phyloP scores from a whole-genome alignment of 495 filamentous ascomycete species.

The Cenococcum geophilum region DNA sequence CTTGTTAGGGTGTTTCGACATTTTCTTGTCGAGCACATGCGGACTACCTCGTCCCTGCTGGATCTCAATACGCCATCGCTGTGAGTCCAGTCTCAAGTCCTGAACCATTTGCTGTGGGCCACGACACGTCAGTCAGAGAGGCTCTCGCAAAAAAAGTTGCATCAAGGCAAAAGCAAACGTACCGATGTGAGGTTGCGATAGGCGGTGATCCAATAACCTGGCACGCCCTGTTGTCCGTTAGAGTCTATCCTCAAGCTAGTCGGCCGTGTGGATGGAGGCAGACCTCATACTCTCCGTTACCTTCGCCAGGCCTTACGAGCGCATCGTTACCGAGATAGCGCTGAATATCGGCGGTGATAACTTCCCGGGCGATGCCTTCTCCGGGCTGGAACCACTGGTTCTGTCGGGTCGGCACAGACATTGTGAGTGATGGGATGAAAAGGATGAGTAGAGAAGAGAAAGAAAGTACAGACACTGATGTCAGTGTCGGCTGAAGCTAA shows the following conservation, averaged over 20 bases:
- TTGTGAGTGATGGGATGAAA: constrained; percentile 11
- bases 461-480: constrained; percentile 29
- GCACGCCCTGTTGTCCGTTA: constrained; percentile 51
- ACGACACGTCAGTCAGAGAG: not conserved
- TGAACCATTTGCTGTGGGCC: constrained; percentile 70
- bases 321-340: constrained; percentile 91
- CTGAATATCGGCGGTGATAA: constrained; percentile 92
- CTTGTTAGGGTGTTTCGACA: constrained; percentile 35
- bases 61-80: constrained; percentile 55
- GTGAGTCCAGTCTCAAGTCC: constrained; percentile 77
- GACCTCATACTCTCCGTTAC: constrained; percentile 27
- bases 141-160: constrained; percentile 26
- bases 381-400: constrained; percentile 71
- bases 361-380: constrained; percentile 86
- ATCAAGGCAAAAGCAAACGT: constrained; percentile 38
- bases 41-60: constrained; percentile 58
- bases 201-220: constrained; percentile 79
- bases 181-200: constrained; percentile 83
- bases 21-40: constrained; percentile 45
- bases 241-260: constrained; percentile 25
- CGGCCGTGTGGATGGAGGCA: constrained; percentile 16
- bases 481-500: constrained; percentile 25
- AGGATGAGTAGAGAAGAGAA: constrained; percentile 14
- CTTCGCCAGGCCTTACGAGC: constrained; percentile 69
- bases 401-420: constrained; percentile 26